Evolutionary conservation across 495 filamentous ascomycete species (phyloP).

Genomic region (Aspergillus taichungensis): DNA sequence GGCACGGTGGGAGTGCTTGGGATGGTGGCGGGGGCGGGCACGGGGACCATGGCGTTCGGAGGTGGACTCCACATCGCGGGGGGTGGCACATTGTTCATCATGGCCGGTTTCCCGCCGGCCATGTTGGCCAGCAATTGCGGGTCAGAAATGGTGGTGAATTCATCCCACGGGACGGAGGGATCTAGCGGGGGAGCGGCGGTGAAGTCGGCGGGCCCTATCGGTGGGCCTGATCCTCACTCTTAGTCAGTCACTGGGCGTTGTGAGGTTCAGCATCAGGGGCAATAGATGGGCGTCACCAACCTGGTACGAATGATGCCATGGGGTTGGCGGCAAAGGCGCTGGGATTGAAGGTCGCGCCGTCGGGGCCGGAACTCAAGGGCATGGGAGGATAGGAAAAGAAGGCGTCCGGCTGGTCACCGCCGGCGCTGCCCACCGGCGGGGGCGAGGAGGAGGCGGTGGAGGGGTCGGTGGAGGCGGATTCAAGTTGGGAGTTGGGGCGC

Average conservation of each 20-base stretch:
- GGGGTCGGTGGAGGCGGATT: slow-evolving; percentile 31
- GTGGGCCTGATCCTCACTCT: slow-evolving; percentile 9
- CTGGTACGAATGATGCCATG: slow-evolving; percentile 28
- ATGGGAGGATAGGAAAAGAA: slow-evolving; percentile 37
- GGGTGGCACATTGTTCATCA: slow-evolving; percentile 28
- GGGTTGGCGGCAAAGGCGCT: slow-evolving; percentile 22
- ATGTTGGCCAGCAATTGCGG: slow-evolving; percentile 30
- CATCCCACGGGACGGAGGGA: slow-evolving; percentile 29
- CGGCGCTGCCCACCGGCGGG: slow-evolving; percentile 16
- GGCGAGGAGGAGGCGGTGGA: slow-evolving; percentile 41
- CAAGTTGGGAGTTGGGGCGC: slow-evolving; percentile 35
- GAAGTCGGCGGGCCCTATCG: slow-evolving; percentile 22
- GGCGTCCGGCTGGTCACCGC: slow-evolving; percentile 26
- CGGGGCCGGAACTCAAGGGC: slow-evolving; percentile 28
- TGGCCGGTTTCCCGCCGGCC: slow-evolving; percentile 24
- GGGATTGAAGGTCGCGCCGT: slow-evolving; percentile 27
- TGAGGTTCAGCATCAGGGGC: background rate
- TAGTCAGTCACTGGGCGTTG: too few species aligned
- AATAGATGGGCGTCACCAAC: slow-evolving; percentile 15
- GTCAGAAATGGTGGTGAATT: slow-evolving; percentile 36
- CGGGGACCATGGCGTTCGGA: slow-evolving; percentile 14
- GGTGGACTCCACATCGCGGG: slow-evolving; percentile 25
- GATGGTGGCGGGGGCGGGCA: slow-evolving; percentile 23
- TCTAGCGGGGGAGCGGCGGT: slow-evolving; percentile 26
- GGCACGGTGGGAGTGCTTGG: slow-evolving; percentile 28